Conservation (phyloP, 2,329 filamentous ascomycete species). For the Paradendryphiella salina region DNA sequence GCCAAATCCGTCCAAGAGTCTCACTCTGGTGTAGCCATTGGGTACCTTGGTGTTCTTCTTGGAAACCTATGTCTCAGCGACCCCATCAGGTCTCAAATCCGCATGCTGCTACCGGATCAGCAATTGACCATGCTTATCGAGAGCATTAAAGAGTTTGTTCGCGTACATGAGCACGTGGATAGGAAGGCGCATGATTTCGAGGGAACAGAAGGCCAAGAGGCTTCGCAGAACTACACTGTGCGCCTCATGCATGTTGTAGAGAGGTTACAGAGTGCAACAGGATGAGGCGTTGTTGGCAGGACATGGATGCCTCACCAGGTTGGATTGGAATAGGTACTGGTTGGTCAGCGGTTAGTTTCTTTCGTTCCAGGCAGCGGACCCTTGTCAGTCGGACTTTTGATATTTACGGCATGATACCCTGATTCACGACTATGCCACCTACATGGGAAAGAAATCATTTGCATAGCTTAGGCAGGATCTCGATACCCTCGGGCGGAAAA, state of each 20-base stretch:
- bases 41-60: slow-evolving; percentile 82
- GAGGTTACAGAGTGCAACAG: slow-evolving; percentile 44
- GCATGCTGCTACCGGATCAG: slow-evolving; percentile 49
- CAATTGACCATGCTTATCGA: slow-evolving; percentile 57
- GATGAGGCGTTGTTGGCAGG: slow-evolving; percentile 7
- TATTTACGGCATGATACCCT: slow-evolving; percentile 6
- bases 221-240: slow-evolving; percentile 56
- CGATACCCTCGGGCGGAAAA: neutral
- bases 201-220: slow-evolving; percentile 53
- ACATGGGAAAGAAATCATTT: neutral
- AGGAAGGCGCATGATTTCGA: slow-evolving; percentile 49
- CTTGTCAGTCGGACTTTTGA: slow-evolving; percentile 1
- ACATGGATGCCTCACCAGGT: neutral
- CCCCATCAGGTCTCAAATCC: slow-evolving; percentile 51
- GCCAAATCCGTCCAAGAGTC: slow-evolving; percentile 66
- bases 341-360: slow-evolving; percentile 1
- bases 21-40: slow-evolving; percentile 78
- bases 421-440: neutral
- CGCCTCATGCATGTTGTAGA: slow-evolving; percentile 59
- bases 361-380: neutral
- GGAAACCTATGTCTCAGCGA: slow-evolving; percentile 73
- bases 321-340: neutral
- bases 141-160: slow-evolving; percentile 65
- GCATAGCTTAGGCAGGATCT: neutral
- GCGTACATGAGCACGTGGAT: slow-evolving; percentile 63